phyloP scores from a whole-genome alignment of 148 eudicot genomes.

The Vaccinium vitisidaea region DNA sequence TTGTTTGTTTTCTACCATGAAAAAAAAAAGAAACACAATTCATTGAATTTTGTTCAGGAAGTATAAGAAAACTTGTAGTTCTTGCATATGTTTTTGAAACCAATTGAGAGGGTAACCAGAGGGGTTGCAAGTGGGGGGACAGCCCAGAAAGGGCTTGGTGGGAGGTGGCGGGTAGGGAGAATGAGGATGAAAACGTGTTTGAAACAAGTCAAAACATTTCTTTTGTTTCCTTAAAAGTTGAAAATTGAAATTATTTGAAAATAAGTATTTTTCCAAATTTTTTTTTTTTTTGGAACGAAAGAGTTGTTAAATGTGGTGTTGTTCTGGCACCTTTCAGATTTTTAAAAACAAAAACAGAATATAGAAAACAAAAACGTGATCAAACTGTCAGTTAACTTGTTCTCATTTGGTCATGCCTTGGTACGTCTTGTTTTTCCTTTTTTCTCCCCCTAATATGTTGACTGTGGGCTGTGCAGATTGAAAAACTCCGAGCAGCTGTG shows the following conservation, averaged over 20 bases:
- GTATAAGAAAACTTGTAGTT: not conserved
- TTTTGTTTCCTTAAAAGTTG: not conserved
- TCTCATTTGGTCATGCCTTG: not conserved
- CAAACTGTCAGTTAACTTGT: not conserved
- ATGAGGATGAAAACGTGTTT: not conserved
- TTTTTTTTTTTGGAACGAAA: not conserved
- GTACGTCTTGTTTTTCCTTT: not conserved
- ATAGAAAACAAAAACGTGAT: not conserved
- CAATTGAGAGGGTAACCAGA: not conserved
- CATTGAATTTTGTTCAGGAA: not conserved
- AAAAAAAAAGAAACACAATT: not conserved
- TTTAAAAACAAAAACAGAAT: not conserved
- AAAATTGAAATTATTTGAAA: not conserved
- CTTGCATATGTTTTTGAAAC: not conserved
- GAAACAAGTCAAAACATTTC: not conserved
- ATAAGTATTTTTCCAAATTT: not conserved
- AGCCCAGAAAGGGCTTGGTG: not conserved
- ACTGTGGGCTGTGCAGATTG: constrained; percentile 45
- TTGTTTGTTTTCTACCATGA: not conserved
- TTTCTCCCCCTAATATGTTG: not conserved
- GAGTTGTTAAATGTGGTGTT: not conserved
- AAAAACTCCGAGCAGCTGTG: constrained; percentile 59
- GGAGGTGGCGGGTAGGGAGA: not conserved
- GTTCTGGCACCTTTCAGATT: not conserved
- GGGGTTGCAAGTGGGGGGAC: not conserved